phyloP scores from a whole-genome alignment of 1,139 yeast genomes.

The Yamadazyma mexicana region DNA sequence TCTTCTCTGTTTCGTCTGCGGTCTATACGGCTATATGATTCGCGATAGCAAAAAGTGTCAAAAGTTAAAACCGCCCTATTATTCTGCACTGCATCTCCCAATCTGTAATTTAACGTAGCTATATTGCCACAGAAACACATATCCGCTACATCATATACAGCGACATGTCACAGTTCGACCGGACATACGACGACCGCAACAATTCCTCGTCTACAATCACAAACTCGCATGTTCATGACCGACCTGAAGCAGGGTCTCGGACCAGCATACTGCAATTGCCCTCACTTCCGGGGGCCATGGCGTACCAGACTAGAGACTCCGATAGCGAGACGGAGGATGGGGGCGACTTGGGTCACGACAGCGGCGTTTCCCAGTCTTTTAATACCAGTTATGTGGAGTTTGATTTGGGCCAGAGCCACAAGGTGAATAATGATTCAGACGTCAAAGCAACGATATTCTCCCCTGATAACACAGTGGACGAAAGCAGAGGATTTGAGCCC shows the following conservation, averaged over 20 bases:
- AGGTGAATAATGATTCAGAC: conserved; percentile 1
- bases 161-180: conserved; percentile 1
- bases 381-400: conserved; percentile 32
- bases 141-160: background rate
- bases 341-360: conserved; percentile 6
- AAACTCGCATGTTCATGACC: conserved; percentile 7
- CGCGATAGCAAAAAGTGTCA: too few relatives aligned
- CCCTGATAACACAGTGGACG: conserved; percentile 1
- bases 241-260: conserved; percentile 18
- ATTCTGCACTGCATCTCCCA: too few relatives aligned
- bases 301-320: conserved; percentile 6
- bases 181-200: background rate
- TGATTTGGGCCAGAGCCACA: conserved; percentile 23
- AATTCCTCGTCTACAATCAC: conserved; percentile 5
- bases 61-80: too few relatives aligned
- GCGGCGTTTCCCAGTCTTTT: conserved; percentile 1
- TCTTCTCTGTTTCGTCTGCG: too few relatives aligned
- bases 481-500: background rate
- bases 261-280: conserved; percentile 22
- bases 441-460: conserved; percentile 3
- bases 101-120: too few relatives aligned
- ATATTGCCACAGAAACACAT: background rate
- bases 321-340: conserved; percentile 9
- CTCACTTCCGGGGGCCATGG: conserved; percentile 18
- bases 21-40: too few relatives aligned